Percentiles rank a stretch among this genome's conserved stretches.
phyloP scores from a whole-genome alignment of 441 rosid genomes.

The Pelargonium australe region DNA sequence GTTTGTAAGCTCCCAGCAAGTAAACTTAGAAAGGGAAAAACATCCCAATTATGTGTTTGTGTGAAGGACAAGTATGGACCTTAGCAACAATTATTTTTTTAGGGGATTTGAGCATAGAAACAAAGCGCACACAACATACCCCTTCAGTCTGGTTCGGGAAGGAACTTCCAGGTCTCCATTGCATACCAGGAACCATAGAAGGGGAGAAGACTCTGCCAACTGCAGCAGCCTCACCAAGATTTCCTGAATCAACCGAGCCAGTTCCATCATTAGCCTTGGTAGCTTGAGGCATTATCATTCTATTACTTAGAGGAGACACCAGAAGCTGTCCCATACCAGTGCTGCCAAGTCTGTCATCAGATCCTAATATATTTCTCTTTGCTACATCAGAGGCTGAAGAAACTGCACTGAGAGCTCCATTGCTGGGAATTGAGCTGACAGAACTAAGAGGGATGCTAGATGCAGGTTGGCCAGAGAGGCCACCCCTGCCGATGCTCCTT shows the following conservation, averaged over 20 bases:
- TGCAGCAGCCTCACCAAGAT: constrained; percentile 47
- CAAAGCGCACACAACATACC: constrained; percentile 31
- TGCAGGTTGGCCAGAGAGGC: constrained; percentile 56
- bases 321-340: constrained; percentile 50
- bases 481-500: constrained; percentile 66
- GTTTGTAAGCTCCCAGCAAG: background rate
- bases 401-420: constrained; percentile 52
- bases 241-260: constrained; percentile 48
- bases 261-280: constrained; percentile 71
- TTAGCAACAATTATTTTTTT: no score
- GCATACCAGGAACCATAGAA: constrained; percentile 67
- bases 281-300: constrained; percentile 68
- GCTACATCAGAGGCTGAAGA: constrained; percentile 66
- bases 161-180: constrained; percentile 94
- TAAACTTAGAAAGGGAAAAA: no score
- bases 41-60: background rate
- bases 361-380: constrained; percentile 75
- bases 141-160: constrained; percentile 78
- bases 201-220: constrained; percentile 76
- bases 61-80: background rate
- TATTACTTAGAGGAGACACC: constrained; percentile 65
- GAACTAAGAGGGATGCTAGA: constrained; percentile 57
- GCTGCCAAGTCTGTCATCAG: constrained; percentile 68
- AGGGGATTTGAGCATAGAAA: background rate
- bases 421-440: constrained; percentile 43